These are phyloP conservation scores for Leccinum griseonigrum DNA, from an alignment of 1,284 basidiomycete species.

Conservation along the genomic window DNA sequence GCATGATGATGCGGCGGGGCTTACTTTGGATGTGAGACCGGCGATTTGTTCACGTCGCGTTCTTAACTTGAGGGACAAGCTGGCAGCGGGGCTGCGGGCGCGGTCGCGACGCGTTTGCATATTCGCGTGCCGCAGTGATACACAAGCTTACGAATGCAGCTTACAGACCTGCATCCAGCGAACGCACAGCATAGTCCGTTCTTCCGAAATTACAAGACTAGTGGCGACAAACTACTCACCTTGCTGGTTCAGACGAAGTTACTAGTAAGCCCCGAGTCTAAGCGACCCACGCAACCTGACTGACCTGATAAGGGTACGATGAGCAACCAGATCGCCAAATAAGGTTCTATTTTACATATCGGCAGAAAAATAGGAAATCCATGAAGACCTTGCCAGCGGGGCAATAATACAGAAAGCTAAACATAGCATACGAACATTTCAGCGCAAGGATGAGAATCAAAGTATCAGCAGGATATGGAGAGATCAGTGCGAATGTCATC, in stretches of 20 bases:
- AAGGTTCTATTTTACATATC: no score
- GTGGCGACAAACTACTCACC: no score
- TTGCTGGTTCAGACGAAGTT: no score
- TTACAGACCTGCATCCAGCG: neutral
- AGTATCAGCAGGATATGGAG: neutral
- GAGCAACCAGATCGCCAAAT: no score
- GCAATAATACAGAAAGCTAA: neutral
- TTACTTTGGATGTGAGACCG: constrained; percentile 26
- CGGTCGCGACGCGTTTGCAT: constrained; percentile 9
- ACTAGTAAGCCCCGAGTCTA: no score
- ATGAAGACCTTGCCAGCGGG: no score
- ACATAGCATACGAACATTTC: neutral
- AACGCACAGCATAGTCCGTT: neutral
- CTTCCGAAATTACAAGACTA: no score
- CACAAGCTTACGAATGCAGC: neutral
- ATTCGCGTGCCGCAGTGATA: neutral
- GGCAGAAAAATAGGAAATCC: no score
- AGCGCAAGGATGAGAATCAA: neutral
- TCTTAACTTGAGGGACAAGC: neutral
- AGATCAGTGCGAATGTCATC: neutral
- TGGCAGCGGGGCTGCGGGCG: constrained; percentile 18
- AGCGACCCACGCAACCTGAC: no score
- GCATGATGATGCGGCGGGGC: constrained; percentile 12
- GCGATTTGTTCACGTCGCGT: constrained; percentile 2
- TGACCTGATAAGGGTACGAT: no score